Conservation (phyloP, 495 filamentous ascomycete genomes). For the Schizothecium vesticola region DNA sequence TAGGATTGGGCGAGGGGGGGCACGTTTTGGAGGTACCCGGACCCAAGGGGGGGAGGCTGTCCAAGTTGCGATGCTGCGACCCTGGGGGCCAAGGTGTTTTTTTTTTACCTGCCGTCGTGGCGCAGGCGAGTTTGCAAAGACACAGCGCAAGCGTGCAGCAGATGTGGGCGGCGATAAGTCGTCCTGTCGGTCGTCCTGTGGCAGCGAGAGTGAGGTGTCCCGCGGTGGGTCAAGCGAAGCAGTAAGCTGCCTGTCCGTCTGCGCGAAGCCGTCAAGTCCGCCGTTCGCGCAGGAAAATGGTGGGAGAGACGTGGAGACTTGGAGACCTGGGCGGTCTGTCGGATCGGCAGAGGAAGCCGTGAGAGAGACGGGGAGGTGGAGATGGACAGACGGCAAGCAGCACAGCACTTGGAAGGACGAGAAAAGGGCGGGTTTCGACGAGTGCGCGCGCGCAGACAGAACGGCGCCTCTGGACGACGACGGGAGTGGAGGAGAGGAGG, state of each 20-base stretch:
- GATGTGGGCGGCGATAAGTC: constrained; percentile 13
- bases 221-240: not conserved
- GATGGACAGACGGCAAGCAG: not conserved
- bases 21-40: not conserved
- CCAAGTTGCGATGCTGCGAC: constrained; percentile 3
- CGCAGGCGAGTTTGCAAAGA: constrained; percentile 23
- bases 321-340: not conserved
- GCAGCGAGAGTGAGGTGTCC: not conserved
- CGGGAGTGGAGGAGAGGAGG: not conserved
- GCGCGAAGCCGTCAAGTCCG: not conserved
- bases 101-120: constrained; percentile 25
- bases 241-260: not conserved
- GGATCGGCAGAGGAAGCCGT: not conserved
- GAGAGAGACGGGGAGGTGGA: not conserved
- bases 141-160: not conserved
- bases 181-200: not conserved
- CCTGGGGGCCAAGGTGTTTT: constrained; percentile 10
- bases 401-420: not conserved
- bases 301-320: not conserved
- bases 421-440: not conserved
- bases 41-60: not conserved
- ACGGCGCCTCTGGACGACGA: not conserved
- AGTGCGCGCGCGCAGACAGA: constrained; percentile 9
- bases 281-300: not conserved
- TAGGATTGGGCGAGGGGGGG: constrained; percentile 20